These are phyloP conservation scores for Pistacia integerrima DNA, from an alignment of 345 rosid species.

Conservation along the genomic window DNA sequence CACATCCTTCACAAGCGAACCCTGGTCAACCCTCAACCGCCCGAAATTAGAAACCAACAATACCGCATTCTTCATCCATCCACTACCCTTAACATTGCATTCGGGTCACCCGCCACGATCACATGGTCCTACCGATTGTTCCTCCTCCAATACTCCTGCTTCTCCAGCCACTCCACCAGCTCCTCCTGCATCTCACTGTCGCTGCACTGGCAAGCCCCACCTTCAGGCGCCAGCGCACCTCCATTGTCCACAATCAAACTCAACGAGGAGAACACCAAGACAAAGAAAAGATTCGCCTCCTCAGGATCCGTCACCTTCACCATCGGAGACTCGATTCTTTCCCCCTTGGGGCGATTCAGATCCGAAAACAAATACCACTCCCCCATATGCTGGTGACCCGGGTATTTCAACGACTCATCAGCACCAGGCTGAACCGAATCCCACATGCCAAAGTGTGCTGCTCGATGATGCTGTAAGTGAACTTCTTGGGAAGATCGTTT, in stretches of 20 bases:
- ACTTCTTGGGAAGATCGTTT: constrained; percentile 70
- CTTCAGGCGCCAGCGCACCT: constrained; percentile 28
- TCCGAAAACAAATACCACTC: constrained; percentile 93
- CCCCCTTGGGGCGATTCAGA: constrained; percentile 53
- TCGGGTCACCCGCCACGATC: constrained; percentile 86
- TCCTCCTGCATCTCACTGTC: constrained; percentile 86
- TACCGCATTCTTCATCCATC: constrained; percentile 67
- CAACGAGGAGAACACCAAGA: constrained; percentile 85
- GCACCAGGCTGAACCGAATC: constrained; percentile 25
- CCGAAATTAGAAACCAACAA: constrained; percentile 85
- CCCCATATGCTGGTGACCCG: constrained; percentile 99
- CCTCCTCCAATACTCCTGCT: constrained; percentile 82
- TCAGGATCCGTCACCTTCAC: constrained; percentile 64
- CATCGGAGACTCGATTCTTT: constrained; percentile 66
- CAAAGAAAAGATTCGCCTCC: constrained; percentile 84
- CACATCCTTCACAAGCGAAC: constrained; percentile 88
- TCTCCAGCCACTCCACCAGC: constrained; percentile 79
- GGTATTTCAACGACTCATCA: constrained; percentile 63
- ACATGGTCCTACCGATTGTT: constrained; percentile 80
- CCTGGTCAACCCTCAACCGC: constrained; percentile 77
- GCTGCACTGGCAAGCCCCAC: constrained; percentile 54
- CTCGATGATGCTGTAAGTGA: constrained; percentile 79
- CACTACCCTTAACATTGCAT: constrained; percentile 68
- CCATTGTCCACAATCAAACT: constrained; percentile 69
- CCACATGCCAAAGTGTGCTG: constrained; percentile 82